Conservation (phyloP, 1,139 yeast species). For the Scheffersomyces lignicola region DNA sequence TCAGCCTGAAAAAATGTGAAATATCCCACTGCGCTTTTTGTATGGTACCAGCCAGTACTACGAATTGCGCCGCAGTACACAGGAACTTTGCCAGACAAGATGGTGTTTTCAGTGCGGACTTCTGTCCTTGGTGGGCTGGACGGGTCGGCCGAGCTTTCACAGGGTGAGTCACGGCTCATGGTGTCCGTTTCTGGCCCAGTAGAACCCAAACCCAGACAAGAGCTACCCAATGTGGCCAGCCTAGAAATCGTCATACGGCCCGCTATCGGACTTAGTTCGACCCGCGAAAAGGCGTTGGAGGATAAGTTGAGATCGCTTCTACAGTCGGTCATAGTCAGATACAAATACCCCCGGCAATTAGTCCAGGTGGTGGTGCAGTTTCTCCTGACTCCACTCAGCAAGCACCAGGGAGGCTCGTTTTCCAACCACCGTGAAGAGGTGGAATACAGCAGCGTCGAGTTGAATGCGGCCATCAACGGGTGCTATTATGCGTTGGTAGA, state of each 20-base stretch:
- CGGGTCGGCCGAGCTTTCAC: slow-evolving; percentile 69
- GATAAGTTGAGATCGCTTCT: slow-evolving; percentile 67
- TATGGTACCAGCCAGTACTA: not conserved
- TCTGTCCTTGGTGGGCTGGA: slow-evolving; percentile 60
- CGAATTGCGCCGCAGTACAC: not conserved
- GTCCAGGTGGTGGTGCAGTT: slow-evolving; percentile 88
- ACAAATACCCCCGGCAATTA: slow-evolving; percentile 76
- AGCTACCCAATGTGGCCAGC: slow-evolving; percentile 75
- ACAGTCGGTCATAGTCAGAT: slow-evolving; percentile 61
- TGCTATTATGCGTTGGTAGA: slow-evolving; percentile 72
- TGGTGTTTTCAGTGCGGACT: slow-evolving; percentile 22
- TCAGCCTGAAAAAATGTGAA: too few species aligned
- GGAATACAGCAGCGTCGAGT: slow-evolving; percentile 51
- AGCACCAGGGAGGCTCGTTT: slow-evolving; percentile 12
- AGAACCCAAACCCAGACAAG: slow-evolving; percentile 83
- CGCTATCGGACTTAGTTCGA: slow-evolving; percentile 67
- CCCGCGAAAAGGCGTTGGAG: slow-evolving; percentile 77
- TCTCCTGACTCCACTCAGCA: slow-evolving; percentile 52
- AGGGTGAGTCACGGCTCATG: slow-evolving; percentile 56
- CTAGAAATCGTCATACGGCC: slow-evolving; percentile 84
- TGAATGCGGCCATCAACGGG: slow-evolving; percentile 73
- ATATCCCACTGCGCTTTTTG: too few species aligned
- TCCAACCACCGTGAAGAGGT: slow-evolving; percentile 19
- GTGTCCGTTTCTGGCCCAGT: slow-evolving; percentile 89
- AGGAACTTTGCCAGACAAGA: slow-evolving; percentile 4